Conservation (phyloP, 208 protist genomes). For the Leptomonas seymouri region DNA sequence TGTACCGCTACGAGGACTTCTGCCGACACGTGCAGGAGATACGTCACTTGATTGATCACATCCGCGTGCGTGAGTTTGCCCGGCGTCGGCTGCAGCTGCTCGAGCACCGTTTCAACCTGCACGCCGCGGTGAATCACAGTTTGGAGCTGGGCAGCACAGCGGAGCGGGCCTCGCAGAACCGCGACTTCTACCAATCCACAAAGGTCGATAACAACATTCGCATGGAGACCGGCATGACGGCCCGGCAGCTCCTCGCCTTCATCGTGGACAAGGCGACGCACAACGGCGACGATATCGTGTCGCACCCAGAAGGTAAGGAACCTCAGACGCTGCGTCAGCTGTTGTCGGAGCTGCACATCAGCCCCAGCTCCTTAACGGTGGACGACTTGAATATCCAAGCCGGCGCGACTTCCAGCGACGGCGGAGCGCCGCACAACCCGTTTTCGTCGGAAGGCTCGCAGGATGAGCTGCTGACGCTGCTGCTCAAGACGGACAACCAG, state of each 20-base stretch:
- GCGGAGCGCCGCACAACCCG: slow-evolving; percentile 90
- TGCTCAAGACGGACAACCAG: slow-evolving; percentile 99
- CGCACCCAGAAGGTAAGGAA: slow-evolving; percentile 71
- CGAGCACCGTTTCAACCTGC: slow-evolving; percentile 93
- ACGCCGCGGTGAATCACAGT: slow-evolving; percentile 91
- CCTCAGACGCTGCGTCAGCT: slow-evolving; percentile 88
- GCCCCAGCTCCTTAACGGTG: slow-evolving; percentile 90
- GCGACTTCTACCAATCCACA: slow-evolving; percentile 95
- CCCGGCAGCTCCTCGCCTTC: slow-evolving; percentile 95
- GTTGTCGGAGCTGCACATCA: slow-evolving; percentile 73
- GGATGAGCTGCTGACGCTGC: slow-evolving; percentile 94
- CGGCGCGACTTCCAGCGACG: slow-evolving; percentile 68
- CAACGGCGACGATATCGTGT: slow-evolving; percentile 94
- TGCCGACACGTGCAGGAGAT: slow-evolving; percentile 79
- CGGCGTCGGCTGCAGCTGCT: slow-evolving; percentile 88
- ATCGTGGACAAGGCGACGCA: slow-evolving; percentile 95
- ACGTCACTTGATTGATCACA: slow-evolving; percentile 58
- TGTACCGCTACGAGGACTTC: slow-evolving; percentile 88
- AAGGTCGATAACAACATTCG: slow-evolving; percentile 98
- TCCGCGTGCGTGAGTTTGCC: slow-evolving; percentile 82
- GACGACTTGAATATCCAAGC: slow-evolving; percentile 96
- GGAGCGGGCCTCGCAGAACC: slow-evolving; percentile 82
- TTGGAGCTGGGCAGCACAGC: slow-evolving; percentile 79
- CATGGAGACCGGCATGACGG: slow-evolving; percentile 94
- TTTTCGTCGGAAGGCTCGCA: slow-evolving; percentile 53